phyloP scores from a whole-genome alignment of 441 rosid genomes.

The Pelargonium myrrhifolium region DNA sequence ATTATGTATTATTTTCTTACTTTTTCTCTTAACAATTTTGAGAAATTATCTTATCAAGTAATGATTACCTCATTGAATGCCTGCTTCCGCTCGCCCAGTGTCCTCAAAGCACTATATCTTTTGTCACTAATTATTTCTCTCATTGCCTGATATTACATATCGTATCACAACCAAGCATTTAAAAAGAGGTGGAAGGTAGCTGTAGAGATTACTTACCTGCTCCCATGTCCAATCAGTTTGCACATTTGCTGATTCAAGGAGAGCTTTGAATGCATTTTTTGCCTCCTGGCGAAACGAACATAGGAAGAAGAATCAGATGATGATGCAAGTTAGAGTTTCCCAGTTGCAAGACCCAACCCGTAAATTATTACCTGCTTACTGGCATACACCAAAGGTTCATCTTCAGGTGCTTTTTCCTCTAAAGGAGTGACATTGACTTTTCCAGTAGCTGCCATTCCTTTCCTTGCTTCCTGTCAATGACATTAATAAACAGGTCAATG shows the following conservation, averaged over 20 bases:
- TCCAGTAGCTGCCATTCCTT: constrained; percentile 42
- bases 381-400: constrained; percentile 69
- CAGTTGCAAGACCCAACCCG: constrained; percentile 10
- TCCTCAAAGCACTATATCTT: constrained; percentile 82
- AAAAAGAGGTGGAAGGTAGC: constrained; percentile 15
- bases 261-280: constrained; percentile 88
- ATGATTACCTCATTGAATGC: constrained; percentile 89
- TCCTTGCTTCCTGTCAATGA: constrained; percentile 55
- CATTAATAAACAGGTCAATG: constrained; percentile 5
- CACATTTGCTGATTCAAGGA: constrained; percentile 77
- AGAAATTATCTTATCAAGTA: constrained; percentile 7
- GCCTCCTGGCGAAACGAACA: constrained; percentile 55
- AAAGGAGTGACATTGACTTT: constrained; percentile 41
- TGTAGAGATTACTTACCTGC: constrained; percentile 50
- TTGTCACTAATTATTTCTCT: constrained; percentile 83
- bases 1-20: neutral
- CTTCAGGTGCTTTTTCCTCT: constrained; percentile 62
- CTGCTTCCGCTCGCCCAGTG: constrained; percentile 95
- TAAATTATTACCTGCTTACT: constrained; percentile 57
- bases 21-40: neutral
- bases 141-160: constrained; percentile 48
- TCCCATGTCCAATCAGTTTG: constrained; percentile 99
- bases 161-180: constrained; percentile 21
- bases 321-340: constrained; percentile 2
- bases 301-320: constrained; percentile 5